A percentile compares a stretch with the other conserved stretches of the same genome.
These are phyloP conservation scores for Curvularia eragrostidis DNA, from an alignment of 2,329 filamentous ascomycete species.

Conservation along the genomic window DNA sequence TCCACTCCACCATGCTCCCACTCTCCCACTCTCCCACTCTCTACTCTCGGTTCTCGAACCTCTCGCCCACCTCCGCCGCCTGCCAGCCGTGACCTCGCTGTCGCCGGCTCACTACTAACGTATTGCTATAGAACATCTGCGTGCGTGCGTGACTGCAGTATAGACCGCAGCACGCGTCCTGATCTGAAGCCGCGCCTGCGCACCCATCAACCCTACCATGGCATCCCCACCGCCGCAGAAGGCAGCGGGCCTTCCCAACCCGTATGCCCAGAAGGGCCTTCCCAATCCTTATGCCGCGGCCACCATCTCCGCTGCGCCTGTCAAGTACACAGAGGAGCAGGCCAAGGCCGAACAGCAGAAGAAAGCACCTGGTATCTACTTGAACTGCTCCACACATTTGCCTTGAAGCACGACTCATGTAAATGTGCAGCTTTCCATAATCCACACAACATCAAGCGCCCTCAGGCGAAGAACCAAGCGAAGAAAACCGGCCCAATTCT, in stretches of 20 bases:
- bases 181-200: constrained; percentile 11
- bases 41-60: constrained; percentile 2
- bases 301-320: constrained; percentile 39
- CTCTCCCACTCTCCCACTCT: background rate
- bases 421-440: constrained; percentile 41
- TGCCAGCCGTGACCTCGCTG: background rate
- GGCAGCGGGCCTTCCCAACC: constrained; percentile 35
- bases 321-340: constrained; percentile 39
- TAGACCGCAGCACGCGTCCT: constrained; percentile 11
- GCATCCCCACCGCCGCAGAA: constrained; percentile 33
- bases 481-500: constrained; percentile 30
- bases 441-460: constrained; percentile 44
- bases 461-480: constrained; percentile 41
- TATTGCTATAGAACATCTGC: background rate
- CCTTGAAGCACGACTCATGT: constrained; percentile 39
- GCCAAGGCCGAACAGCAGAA: constrained; percentile 41
- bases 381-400: constrained; percentile 27
- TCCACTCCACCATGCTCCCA: too few species aligned
- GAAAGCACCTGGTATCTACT: constrained; percentile 46
- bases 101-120: background rate
- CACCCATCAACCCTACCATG: constrained; percentile 29
- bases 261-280: constrained; percentile 35
- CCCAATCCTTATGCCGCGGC: constrained; percentile 39
- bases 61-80: background rate
- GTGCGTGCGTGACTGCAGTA: background rate